Evolutionary conservation across 1,284 basidiomycete species (phyloP).

Genomic region (Chondrostereum purpureum): DNA sequence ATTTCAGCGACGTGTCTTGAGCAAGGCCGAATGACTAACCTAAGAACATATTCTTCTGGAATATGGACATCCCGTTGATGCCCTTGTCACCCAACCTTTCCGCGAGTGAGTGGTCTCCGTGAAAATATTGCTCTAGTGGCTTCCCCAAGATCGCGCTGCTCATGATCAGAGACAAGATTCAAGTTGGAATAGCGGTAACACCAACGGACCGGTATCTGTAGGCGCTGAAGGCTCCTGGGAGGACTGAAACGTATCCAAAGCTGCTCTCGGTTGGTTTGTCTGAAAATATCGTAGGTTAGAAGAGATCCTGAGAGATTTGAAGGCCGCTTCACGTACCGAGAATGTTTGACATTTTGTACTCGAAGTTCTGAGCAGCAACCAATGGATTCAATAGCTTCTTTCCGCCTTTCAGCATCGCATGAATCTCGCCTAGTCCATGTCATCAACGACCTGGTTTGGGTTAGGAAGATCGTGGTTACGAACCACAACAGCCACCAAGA

Average conservation of each 20-base stretch:
- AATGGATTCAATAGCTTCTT: constrained; percentile 90
- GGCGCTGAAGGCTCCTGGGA: constrained; percentile 94
- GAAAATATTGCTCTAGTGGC: constrained; percentile 97
- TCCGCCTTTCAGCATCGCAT: constrained; percentile 91
- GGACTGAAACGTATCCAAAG: constrained; percentile 91
- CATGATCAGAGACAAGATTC: background rate
- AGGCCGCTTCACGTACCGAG: constrained; percentile 45
- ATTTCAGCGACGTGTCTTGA: constrained; percentile 51
- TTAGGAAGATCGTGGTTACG: constrained; percentile 7
- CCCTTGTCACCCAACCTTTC: constrained; percentile 90
- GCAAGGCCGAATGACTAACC: constrained; percentile 56
- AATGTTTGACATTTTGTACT: constrained; percentile 98
- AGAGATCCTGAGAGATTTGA: constrained; percentile 49
- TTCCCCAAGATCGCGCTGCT: constrained; percentile 75
- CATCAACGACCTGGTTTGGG: too few relatives aligned
- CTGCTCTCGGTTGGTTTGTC: constrained; percentile 91
- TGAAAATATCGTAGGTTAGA: constrained; percentile 26
- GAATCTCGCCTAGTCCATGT: constrained; percentile 84
- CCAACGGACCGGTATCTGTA: constrained; percentile 76
- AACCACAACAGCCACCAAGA: constrained; percentile 43
- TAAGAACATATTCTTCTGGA: constrained; percentile 94
- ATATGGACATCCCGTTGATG: constrained; percentile 96
- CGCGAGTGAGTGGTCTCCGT: constrained; percentile 92
- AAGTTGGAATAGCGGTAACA: background rate
- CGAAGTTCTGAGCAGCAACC: constrained; percentile 94